Conservation (phyloP, 1,284 basidiomycete species). For the Cutaneotrichosporon dermatis region DNA sequence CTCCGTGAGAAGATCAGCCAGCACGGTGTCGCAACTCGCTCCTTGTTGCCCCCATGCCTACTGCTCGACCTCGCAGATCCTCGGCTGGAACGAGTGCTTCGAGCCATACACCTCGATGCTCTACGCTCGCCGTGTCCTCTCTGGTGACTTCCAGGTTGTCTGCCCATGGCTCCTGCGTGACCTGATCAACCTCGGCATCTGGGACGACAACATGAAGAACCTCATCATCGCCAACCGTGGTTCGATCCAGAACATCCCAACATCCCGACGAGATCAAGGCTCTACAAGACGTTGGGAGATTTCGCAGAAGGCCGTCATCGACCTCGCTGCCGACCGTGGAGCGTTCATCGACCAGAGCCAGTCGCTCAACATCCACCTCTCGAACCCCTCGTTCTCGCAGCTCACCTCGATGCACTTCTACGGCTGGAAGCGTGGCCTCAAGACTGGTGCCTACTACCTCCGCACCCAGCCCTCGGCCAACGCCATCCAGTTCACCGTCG, state of each 20-base stretch:
- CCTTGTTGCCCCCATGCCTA: slow-evolving; percentile 96
- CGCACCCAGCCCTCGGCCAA: slow-evolving; percentile 90
- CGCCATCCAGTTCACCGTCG: slow-evolving; percentile 97
- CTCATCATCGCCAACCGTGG: slow-evolving; percentile 97
- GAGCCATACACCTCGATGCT: slow-evolving; percentile 71
- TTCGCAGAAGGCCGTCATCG: slow-evolving; percentile 95
- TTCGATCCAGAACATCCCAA: slow-evolving; percentile 83
- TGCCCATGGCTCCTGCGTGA: slow-evolving; percentile 98
- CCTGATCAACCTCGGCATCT: slow-evolving; percentile 89
- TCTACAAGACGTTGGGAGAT: slow-evolving; percentile 82
- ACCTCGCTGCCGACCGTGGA: slow-evolving; percentile 95
- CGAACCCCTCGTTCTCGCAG: slow-evolving; percentile 87
- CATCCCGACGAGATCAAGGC: slow-evolving; percentile 80
- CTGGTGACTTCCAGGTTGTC: slow-evolving; percentile 98
- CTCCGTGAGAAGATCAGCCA: slow-evolving; percentile 86
- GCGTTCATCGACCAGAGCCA: slow-evolving; percentile 95
- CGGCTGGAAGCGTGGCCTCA: slow-evolving; percentile 98
- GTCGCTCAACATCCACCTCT: slow-evolving; percentile 84
- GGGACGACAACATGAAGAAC: slow-evolving; percentile 99
- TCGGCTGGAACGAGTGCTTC: slow-evolving; percentile 93
- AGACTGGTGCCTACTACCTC: slow-evolving; percentile 95
- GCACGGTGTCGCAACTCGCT: slow-evolving; percentile 90
- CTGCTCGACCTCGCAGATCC: slow-evolving; percentile 98
- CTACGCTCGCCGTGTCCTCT: slow-evolving; percentile 97
- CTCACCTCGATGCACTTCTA: slow-evolving; percentile 99